These are phyloP conservation scores for Epichloe brachyelytri DNA, from an alignment of 2,329 filamentous ascomycete species.

Conservation along the genomic window DNA sequence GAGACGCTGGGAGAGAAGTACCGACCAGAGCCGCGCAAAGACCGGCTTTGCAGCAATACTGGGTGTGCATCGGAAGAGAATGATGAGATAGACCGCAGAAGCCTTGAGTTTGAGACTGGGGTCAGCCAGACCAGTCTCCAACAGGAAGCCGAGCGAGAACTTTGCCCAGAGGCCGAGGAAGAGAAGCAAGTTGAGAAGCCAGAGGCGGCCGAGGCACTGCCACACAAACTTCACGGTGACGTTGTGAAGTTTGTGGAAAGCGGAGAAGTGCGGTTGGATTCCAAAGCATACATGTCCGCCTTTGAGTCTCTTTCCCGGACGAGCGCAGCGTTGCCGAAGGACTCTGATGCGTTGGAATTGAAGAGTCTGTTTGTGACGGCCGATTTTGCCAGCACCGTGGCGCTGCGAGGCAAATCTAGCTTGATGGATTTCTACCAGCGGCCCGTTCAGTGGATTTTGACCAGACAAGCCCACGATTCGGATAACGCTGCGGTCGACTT, in stretches of 20 bases:
- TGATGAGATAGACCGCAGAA: neutral
- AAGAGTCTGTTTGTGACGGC: slow-evolving; percentile 8
- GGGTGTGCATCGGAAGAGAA: neutral
- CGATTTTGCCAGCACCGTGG: slow-evolving; percentile 10
- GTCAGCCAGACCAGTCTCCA: neutral
- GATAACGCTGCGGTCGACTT: neutral
- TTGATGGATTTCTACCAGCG: slow-evolving; percentile 12
- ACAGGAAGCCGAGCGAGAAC: slow-evolving; percentile 56
- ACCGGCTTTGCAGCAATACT: neutral
- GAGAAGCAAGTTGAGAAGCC: slow-evolving; percentile 44
- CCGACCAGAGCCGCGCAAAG: neutral
- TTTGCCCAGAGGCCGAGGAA: slow-evolving; percentile 49
- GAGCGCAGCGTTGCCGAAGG: slow-evolving; percentile 8
- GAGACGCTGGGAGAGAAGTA: neutral
- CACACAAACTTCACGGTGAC: slow-evolving; percentile 30
- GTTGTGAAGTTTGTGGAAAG: slow-evolving; percentile 15
- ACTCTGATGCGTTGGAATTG: slow-evolving; percentile 7
- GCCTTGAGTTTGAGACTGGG: neutral
- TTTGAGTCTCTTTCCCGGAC: slow-evolving; percentile 9
- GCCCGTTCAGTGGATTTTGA: slow-evolving; percentile 14
- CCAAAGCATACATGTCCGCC: slow-evolving; percentile 4
- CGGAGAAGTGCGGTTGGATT: neutral
- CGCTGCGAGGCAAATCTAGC: neutral
- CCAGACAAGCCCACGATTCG: neutral
- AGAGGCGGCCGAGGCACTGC: slow-evolving; percentile 15